Percentiles rank a stretch among this genome's conserved stretches.
Conservation (phyloP, 2,329 filamentous ascomycete genomes). For the Myriangium duriaei region DNA sequence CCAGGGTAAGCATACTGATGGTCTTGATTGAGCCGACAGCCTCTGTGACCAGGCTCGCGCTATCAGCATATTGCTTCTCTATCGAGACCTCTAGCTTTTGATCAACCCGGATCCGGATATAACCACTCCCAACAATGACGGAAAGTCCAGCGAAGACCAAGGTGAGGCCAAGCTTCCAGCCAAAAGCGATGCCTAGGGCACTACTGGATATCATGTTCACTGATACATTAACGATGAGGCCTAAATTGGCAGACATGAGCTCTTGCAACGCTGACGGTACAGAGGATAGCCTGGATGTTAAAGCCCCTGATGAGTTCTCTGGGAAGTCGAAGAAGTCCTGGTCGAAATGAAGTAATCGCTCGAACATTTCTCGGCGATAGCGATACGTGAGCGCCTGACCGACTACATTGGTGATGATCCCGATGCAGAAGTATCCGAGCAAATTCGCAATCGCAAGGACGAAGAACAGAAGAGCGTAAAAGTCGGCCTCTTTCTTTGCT, state of each 20-base stretch:
- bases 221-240: constrained; percentile 22
- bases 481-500: constrained; percentile 32
- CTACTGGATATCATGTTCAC: constrained; percentile 22
- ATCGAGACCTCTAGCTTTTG: constrained; percentile 20
- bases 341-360: constrained; percentile 19
- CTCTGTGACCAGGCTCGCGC: constrained; percentile 24
- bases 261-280: constrained; percentile 40
- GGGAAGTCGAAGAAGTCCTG: constrained; percentile 29
- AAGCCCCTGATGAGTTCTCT: constrained; percentile 36
- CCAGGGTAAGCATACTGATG: constrained; percentile 22
- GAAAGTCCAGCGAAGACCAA: constrained; percentile 23
- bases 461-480: constrained; percentile 46
- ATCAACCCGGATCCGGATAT: constrained; percentile 23
- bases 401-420: constrained; percentile 33
- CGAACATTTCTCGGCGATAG: constrained; percentile 24
- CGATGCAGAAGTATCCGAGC: constrained; percentile 33
- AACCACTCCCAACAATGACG: constrained; percentile 23
- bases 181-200: constrained; percentile 22
- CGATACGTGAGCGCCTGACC: constrained; percentile 29
- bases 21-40: constrained; percentile 24
- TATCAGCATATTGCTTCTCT: constrained; percentile 20
- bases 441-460: constrained; percentile 38
- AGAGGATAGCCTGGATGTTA: constrained; percentile 36
- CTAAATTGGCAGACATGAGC: constrained; percentile 35
- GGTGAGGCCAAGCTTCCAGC: constrained; percentile 26